A percentile compares a stretch with the other conserved stretches of the same genome.
Conservation (phyloP, 2,329 filamentous ascomycete species). For the Penicillium corylophilum region DNA sequence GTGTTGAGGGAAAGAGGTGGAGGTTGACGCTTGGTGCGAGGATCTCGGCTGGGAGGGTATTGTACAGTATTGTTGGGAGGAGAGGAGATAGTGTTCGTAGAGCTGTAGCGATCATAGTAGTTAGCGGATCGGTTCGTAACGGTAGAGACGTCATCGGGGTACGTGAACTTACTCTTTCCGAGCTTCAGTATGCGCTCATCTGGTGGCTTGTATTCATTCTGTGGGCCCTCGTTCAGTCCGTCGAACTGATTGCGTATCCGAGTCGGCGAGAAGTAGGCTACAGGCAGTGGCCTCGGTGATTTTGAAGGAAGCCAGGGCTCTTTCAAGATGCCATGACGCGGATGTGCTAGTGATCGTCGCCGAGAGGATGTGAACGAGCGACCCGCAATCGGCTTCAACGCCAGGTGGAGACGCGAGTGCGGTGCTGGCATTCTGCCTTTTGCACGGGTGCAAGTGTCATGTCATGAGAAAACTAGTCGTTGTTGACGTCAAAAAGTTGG, state of each 20-base stretch:
- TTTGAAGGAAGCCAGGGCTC: slow-evolving; percentile 35
- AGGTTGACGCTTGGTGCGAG: slow-evolving; percentile 62
- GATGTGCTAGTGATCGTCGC: slow-evolving; percentile 35
- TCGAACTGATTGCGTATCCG: slow-evolving; percentile 22
- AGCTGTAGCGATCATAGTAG: slow-evolving; percentile 40
- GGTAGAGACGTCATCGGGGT: background rate
- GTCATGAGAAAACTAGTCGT: no score
- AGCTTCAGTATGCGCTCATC: slow-evolving; percentile 62
- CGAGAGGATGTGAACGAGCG: slow-evolving; percentile 30
- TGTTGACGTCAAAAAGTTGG: no score
- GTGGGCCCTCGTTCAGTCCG: slow-evolving; percentile 18
- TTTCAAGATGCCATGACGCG: slow-evolving; percentile 35
- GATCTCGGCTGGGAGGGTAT: slow-evolving; percentile 61
- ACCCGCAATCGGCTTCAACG: slow-evolving; percentile 9
- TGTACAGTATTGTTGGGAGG: slow-evolving; percentile 60
- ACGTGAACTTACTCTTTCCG: slow-evolving; percentile 55
- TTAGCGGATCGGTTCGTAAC: background rate
- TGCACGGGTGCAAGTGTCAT: slow-evolving; percentile 10
- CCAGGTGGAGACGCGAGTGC: slow-evolving; percentile 11
- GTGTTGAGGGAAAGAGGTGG: slow-evolving; percentile 63
- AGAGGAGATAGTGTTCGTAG: slow-evolving; percentile 62
- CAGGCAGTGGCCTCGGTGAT: slow-evolving; percentile 14
- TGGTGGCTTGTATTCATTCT: slow-evolving; percentile 49
- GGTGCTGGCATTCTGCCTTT: slow-evolving; percentile 28
- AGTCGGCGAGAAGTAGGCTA: slow-evolving; percentile 28